Conservation (phyloP, 2,329 filamentous ascomycete species). For the Xylaria sp. region DNA sequence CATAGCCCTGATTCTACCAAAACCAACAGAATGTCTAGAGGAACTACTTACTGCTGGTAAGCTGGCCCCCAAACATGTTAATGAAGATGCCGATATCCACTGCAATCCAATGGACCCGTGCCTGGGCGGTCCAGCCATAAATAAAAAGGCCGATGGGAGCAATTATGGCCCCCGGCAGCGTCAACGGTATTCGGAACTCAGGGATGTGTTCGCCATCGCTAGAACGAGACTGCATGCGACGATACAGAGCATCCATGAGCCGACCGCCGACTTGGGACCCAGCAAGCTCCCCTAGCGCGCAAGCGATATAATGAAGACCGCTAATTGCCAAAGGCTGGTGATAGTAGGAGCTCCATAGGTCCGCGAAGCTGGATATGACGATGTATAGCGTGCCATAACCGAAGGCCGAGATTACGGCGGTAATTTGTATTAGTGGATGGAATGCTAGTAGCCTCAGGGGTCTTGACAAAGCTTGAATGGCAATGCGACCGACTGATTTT, state of each 20-base stretch:
- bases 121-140: constrained; percentile 59
- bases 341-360: constrained; percentile 67
- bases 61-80: constrained; percentile 49
- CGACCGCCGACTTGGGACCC: constrained; percentile 61
- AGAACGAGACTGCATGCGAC: constrained; percentile 19
- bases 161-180: constrained; percentile 63
- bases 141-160: constrained; percentile 52
- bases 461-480: constrained; percentile 58
- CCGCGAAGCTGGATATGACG: constrained; percentile 69
- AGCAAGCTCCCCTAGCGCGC: constrained; percentile 70
- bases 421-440: constrained; percentile 69
- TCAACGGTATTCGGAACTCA: constrained; percentile 72
- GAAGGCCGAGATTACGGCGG: constrained; percentile 66
- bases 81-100: constrained; percentile 53
- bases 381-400: constrained; percentile 73
- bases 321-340: constrained; percentile 65
- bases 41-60: constrained; percentile 39
- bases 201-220: constrained; percentile 52
- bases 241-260: constrained; percentile 57
- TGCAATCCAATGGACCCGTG: constrained; percentile 52
- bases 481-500: constrained; percentile 42
- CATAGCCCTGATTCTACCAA: background rate
- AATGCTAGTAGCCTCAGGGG: constrained; percentile 67
- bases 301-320: constrained; percentile 73
- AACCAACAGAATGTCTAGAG: background rate